Percentiles rank a stretch among this genome's conserved stretches.
Evolutionary conservation across 768 basidiomycete genomes (phyloP).

Genomic region (Mycena belliarum): DNA sequence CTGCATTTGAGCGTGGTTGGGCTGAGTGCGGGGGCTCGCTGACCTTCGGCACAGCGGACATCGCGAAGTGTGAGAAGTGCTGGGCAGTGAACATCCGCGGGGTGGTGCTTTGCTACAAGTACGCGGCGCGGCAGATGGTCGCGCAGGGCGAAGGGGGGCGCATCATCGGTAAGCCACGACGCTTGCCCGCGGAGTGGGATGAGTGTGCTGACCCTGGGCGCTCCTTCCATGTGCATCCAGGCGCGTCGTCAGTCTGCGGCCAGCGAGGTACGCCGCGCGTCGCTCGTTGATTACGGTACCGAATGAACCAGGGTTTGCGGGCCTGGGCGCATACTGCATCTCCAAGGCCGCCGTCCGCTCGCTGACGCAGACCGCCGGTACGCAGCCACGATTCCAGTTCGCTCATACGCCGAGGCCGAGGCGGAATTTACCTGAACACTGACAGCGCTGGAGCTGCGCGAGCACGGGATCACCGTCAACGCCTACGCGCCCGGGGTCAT

Average conservation of each 20-base stretch:
- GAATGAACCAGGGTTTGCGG: slow-evolving; percentile 15
- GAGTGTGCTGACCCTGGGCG: too few species aligned
- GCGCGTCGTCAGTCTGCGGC: slow-evolving; percentile 35
- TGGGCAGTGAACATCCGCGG: slow-evolving; percentile 43
- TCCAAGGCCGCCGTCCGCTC: slow-evolving; percentile 45
- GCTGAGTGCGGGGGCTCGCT: too few species aligned
- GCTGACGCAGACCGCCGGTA: slow-evolving; percentile 42
- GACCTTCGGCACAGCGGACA: too few species aligned
- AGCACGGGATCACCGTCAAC: slow-evolving; percentile 40
- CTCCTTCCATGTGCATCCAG: slow-evolving; percentile 10
- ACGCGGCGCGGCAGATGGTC: slow-evolving; percentile 46
- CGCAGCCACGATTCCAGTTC: not conserved
- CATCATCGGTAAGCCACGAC: slow-evolving; percentile 46
- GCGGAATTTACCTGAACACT: not conserved
- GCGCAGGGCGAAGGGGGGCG: slow-evolving; percentile 42
- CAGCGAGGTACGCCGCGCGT: slow-evolving; percentile 25
- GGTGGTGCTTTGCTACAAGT: slow-evolving; percentile 41
- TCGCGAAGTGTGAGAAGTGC: slow-evolving; percentile 33
- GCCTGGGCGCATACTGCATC: slow-evolving; percentile 30
- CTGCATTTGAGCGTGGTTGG: too few species aligned
- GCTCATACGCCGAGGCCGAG: too few species aligned
- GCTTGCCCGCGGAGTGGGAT: too few species aligned
- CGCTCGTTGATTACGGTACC: too few species aligned
- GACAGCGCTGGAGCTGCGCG: slow-evolving; percentile 33
- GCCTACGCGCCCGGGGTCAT: slow-evolving; percentile 40